Conservation (phyloP, 2,329 filamentous ascomycete genomes). For the Xylariaceae sp. region DNA sequence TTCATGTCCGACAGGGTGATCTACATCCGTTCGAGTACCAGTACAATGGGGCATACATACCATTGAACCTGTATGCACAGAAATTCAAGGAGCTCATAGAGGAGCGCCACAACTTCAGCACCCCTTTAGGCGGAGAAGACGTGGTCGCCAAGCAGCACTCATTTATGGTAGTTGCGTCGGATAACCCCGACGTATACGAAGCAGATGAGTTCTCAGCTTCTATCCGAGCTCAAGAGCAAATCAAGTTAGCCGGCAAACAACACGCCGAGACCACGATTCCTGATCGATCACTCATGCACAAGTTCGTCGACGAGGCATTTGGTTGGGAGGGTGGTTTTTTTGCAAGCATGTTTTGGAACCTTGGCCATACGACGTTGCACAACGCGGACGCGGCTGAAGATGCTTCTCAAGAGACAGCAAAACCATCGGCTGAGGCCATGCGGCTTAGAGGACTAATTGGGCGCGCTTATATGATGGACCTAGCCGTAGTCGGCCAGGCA, state of each 20-base stretch:
- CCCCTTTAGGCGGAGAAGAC: conserved; percentile 43
- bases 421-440: conserved; percentile 61
- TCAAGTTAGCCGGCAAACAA: conserved; percentile 73
- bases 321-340: conserved; percentile 93
- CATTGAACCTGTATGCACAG: conserved; percentile 70
- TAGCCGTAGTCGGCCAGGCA: conserved; percentile 72
- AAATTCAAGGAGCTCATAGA: conserved; percentile 63
- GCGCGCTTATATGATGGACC: conserved; percentile 80
- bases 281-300: conserved; percentile 60
- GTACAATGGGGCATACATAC: conserved; percentile 79
- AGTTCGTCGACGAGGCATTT: conserved; percentile 75
- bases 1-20: conserved; percentile 84
- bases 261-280: conserved; percentile 48
- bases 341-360: conserved; percentile 78
- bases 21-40: conserved; percentile 77
- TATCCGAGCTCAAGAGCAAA: conserved; percentile 73
- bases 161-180: conserved; percentile 73
- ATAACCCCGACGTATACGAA: conserved; percentile 78
- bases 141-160: conserved; percentile 47
- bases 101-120: conserved; percentile 51
- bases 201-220: conserved; percentile 65
- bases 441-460: conserved; percentile 75
- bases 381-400: conserved; percentile 44
- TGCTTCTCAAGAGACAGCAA: conserved; percentile 40
- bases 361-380: conserved; percentile 60